phyloP scores from a whole-genome alignment of 495 filamentous ascomycete species.

The Hypoxylon rickii region DNA sequence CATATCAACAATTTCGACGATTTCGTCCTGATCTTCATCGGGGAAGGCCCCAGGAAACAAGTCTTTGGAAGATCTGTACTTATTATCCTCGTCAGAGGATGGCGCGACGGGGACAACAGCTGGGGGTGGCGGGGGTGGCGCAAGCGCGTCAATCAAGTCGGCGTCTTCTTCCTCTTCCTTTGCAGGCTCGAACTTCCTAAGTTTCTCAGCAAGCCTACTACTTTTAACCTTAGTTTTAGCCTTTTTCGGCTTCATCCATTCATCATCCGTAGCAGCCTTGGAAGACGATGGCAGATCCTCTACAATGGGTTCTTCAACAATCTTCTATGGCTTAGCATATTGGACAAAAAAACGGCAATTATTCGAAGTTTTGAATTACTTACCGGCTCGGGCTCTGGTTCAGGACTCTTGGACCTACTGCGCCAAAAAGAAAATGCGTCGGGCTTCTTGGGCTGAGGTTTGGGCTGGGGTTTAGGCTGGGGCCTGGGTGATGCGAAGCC shows the following conservation, averaged over 20 bases:
- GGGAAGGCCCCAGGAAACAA: constrained; percentile 55
- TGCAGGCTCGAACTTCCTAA: constrained; percentile 56
- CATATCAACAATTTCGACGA: constrained; percentile 54
- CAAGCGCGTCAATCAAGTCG: constrained; percentile 33
- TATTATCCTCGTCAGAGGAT: constrained; percentile 46
- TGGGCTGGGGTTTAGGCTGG: too few relatives aligned
- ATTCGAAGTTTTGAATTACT: constrained; percentile 22
- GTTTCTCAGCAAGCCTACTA: constrained; percentile 56
- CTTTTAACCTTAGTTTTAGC: constrained; percentile 50
- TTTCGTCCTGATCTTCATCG: constrained; percentile 47
- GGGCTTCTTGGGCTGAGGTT: constrained; percentile 28
- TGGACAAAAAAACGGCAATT: constrained; percentile 39
- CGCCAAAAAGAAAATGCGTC: constrained; percentile 56
- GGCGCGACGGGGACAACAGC: constrained; percentile 41
- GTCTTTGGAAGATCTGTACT: constrained; percentile 55
- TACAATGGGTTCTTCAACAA: constrained; percentile 42
- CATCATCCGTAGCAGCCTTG: constrained; percentile 30
- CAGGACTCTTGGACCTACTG: constrained; percentile 42
- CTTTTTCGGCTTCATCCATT: constrained; percentile 43
- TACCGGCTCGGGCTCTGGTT: constrained; percentile 34
- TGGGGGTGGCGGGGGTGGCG: constrained; percentile 41
- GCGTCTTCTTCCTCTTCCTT: constrained; percentile 39
- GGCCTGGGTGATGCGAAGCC: constrained; percentile 35
- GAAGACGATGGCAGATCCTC: constrained; percentile 43
- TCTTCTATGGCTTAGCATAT: constrained; percentile 47